These are phyloP conservation scores for Phytophthora quininea DNA, from an alignment of 352 stramenopile genomes.

Conservation along the genomic window DNA sequence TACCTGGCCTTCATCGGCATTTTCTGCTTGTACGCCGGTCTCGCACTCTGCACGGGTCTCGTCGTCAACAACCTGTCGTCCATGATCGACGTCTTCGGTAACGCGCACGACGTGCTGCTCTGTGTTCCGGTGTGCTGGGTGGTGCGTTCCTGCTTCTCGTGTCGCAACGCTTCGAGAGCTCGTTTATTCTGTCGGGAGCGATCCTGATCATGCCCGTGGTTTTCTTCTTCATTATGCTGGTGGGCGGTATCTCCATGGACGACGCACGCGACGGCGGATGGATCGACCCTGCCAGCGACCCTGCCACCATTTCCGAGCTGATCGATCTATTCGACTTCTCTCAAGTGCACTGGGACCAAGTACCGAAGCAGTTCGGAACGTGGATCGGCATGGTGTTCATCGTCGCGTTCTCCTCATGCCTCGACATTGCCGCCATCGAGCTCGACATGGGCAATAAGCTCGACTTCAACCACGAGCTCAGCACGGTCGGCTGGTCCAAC, in stretches of 20 bases:
- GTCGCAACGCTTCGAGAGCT: constrained; percentile 75
- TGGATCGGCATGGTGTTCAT: constrained; percentile 97
- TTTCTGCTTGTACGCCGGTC: constrained; percentile 93
- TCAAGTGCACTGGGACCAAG: constrained; percentile 86
- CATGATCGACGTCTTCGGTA: constrained; percentile 62
- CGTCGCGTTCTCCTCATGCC: constrained; percentile 95
- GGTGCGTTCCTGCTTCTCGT: constrained; percentile 86
- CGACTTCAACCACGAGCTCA: constrained; percentile 94
- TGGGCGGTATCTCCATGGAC: constrained; percentile 81
- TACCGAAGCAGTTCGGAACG: constrained; percentile 91
- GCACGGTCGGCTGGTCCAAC: constrained; percentile 97
- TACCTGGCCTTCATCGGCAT: constrained; percentile 98
- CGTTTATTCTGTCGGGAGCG: constrained; percentile 65
- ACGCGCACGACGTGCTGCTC: constrained; percentile 76
- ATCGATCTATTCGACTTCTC: constrained; percentile 91
- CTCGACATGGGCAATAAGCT: constrained; percentile 94
- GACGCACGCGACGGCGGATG: constrained; percentile 92
- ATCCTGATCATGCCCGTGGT: constrained; percentile 89
- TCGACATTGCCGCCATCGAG: constrained; percentile 98
- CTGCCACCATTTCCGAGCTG: constrained; percentile 60
- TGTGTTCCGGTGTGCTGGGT: constrained; percentile 80
- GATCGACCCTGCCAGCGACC: constrained; percentile 80
- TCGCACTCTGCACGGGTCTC: constrained; percentile 89
- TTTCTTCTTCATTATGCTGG: constrained; percentile 91
- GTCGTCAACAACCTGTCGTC: constrained; percentile 87